Percentiles rank a stretch among this genome's conserved stretches.
Conservation (phyloP, 2,329 filamentous ascomycete species). For the Pseudofabraea citricarpa region DNA sequence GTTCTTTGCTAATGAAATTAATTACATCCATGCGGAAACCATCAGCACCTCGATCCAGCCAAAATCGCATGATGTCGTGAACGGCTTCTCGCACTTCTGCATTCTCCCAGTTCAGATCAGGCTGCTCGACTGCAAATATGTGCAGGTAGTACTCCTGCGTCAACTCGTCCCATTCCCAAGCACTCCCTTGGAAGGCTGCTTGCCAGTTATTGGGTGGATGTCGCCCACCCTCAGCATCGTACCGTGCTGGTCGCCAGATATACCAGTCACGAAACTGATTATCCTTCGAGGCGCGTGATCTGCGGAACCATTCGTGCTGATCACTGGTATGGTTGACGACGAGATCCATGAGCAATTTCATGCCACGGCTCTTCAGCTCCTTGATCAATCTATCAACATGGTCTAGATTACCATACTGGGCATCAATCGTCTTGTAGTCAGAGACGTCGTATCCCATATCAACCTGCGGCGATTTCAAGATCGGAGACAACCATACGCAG, state of each 20-base stretch:
- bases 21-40: slow-evolving; percentile 63
- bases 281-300: slow-evolving; percentile 41
- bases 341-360: slow-evolving; percentile 67
- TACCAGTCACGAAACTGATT: slow-evolving; percentile 57
- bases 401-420: slow-evolving; percentile 60
- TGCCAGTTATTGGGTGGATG: slow-evolving; percentile 41
- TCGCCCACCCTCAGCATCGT: slow-evolving; percentile 28
- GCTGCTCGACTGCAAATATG: slow-evolving; percentile 65
- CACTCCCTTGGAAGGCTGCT: slow-evolving; percentile 37
- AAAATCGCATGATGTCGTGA: slow-evolving; percentile 67
- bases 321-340: slow-evolving; percentile 65
- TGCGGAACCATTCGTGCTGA: slow-evolving; percentile 51
- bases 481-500: slow-evolving; percentile 63
- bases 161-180: slow-evolving; percentile 47
- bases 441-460: slow-evolving; percentile 74
- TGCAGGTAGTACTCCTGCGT: slow-evolving; percentile 51
- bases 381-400: slow-evolving; percentile 62
- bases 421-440: slow-evolving; percentile 63
- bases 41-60: slow-evolving; percentile 59
- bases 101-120: slow-evolving; percentile 76
- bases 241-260: slow-evolving; percentile 49
- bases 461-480: slow-evolving; percentile 58
- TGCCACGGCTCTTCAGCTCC: slow-evolving; percentile 51
- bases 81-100: slow-evolving; percentile 60
- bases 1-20: slow-evolving; percentile 61